These are phyloP conservation scores for Pyricularia sp. DNA, from an alignment of 2,329 filamentous ascomycete species.

Conservation along the genomic window DNA sequence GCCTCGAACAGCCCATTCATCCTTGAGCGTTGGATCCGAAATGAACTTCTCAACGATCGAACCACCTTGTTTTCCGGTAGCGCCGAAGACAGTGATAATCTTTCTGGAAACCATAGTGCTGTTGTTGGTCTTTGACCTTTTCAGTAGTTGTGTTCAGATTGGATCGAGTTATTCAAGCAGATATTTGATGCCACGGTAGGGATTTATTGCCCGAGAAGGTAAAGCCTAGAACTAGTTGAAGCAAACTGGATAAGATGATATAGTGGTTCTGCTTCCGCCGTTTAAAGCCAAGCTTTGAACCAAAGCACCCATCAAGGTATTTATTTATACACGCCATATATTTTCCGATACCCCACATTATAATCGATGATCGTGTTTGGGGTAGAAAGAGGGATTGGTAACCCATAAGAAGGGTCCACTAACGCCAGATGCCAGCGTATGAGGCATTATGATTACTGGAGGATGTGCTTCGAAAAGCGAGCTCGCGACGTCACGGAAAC, in stretches of 20 bases:
- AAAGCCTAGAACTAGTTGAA: neutral
- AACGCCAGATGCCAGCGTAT: neutral
- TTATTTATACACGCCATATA: neutral
- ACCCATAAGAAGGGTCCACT: neutral
- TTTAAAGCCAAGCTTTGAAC: neutral
- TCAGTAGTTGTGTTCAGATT: neutral
- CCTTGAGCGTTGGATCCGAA: conserved; percentile 11
- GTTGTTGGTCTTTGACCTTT: neutral
- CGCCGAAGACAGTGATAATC: conserved; percentile 15
- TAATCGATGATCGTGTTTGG: neutral
- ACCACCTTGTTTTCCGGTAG: conserved; percentile 17
- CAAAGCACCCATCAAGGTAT: neutral
- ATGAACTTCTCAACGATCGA: conserved; percentile 14
- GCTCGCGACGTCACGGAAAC: neutral
- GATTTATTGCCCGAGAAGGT: neutral
- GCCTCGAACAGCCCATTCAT: conserved; percentile 25
- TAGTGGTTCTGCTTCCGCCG: neutral
- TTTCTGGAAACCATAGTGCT: conserved; percentile 6
- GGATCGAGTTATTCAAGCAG: neutral
- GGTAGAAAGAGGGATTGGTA: neutral
- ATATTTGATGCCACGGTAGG: neutral
- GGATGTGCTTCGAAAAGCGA: neutral
- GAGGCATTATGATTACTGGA: neutral
- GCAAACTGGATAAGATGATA: neutral
- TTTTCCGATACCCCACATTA: neutral